Conservation (phyloP, 1,284 basidiomycete genomes). For the Schizophyllum commune region DNA sequence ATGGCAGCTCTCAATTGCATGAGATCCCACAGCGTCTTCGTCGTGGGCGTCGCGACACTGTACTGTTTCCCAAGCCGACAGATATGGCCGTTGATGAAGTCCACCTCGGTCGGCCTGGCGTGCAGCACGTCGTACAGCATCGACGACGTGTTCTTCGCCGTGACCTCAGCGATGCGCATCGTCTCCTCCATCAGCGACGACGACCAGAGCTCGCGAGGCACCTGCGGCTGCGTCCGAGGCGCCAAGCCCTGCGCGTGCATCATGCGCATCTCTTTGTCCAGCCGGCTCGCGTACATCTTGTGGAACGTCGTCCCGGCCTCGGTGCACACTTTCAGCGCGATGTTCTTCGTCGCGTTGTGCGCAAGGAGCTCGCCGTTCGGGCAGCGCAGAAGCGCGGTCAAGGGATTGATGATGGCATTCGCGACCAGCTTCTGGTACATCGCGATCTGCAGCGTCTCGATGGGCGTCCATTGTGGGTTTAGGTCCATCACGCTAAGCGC, state of each 20-base stretch:
- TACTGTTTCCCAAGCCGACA: slow-evolving; percentile 56
- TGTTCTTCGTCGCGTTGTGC: slow-evolving; percentile 30
- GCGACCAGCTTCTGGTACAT: slow-evolving; percentile 82
- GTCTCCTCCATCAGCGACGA: slow-evolving; percentile 42
- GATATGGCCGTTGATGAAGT: slow-evolving; percentile 86
- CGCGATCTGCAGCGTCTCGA: slow-evolving; percentile 61
- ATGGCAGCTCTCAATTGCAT: not conserved
- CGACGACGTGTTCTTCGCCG: slow-evolving; percentile 65
- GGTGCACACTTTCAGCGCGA: slow-evolving; percentile 44
- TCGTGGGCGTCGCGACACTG: slow-evolving; percentile 56
- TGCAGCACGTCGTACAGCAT: slow-evolving; percentile 66
- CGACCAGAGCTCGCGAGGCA: slow-evolving; percentile 32
- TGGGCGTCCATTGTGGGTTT: slow-evolving; percentile 59
- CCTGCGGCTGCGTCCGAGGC: slow-evolving; percentile 21
- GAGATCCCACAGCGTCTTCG: slow-evolving; percentile 54
- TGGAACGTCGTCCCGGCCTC: slow-evolving; percentile 58
- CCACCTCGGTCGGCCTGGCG: slow-evolving; percentile 65
- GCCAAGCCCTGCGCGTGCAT: slow-evolving; percentile 21
- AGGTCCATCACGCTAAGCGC: slow-evolving; percentile 58
- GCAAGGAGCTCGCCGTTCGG: slow-evolving; percentile 70
- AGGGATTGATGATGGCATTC: slow-evolving; percentile 82
- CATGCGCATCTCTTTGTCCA: slow-evolving; percentile 32
- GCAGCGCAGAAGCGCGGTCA: slow-evolving; percentile 79
- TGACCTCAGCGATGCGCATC: slow-evolving; percentile 45
- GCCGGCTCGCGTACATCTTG: slow-evolving; percentile 23